Percentiles rank a stretch among this genome's conserved stretches.
Evolutionary conservation across 2,329 filamentous ascomycete species (phyloP).

Genomic region (Didymella arachidicola): DNA sequence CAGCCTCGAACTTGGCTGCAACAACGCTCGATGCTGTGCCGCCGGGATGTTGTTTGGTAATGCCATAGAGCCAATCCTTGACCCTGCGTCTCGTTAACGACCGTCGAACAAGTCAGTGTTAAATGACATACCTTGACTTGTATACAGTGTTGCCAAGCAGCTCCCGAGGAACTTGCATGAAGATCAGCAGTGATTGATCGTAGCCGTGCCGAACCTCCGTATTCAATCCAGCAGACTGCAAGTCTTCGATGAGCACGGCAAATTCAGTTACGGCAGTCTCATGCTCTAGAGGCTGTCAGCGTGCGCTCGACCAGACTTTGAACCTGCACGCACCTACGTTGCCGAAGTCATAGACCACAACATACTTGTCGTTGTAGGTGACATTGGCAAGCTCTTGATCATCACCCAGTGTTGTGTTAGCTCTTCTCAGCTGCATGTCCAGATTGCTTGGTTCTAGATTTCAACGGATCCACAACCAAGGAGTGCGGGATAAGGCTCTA

Average conservation of each 20-base stretch:
- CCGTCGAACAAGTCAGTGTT: neutral
- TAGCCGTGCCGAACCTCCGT: slow-evolving; percentile 45
- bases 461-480: slow-evolving; percentile 6
- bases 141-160: slow-evolving; percentile 44
- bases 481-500: slow-evolving; percentile 11
- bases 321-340: slow-evolving; percentile 39
- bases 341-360: slow-evolving; percentile 43
- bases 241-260: slow-evolving; percentile 31
- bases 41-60: slow-evolving; percentile 69
- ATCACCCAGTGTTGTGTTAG: slow-evolving; percentile 36
- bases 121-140: slow-evolving; percentile 36
- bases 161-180: slow-evolving; percentile 42
- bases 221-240: slow-evolving; percentile 40
- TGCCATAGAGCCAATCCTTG: slow-evolving; percentile 85
- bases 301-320: neutral
- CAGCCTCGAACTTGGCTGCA: slow-evolving; percentile 77
- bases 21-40: slow-evolving; percentile 45
- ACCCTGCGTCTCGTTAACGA: slow-evolving; percentile 60
- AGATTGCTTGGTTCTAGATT: neutral
- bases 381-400: slow-evolving; percentile 34
- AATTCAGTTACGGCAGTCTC: slow-evolving; percentile 35
- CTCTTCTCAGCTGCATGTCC: slow-evolving; percentile 35
- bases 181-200: slow-evolving; percentile 40
- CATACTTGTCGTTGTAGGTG: slow-evolving; percentile 46
- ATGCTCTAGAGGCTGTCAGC: slow-evolving; percentile 23